These are phyloP conservation scores for Apiospora pterosperma DNA, from an alignment of 2,329 filamentous ascomycete genomes.

Conservation along the genomic window DNA sequence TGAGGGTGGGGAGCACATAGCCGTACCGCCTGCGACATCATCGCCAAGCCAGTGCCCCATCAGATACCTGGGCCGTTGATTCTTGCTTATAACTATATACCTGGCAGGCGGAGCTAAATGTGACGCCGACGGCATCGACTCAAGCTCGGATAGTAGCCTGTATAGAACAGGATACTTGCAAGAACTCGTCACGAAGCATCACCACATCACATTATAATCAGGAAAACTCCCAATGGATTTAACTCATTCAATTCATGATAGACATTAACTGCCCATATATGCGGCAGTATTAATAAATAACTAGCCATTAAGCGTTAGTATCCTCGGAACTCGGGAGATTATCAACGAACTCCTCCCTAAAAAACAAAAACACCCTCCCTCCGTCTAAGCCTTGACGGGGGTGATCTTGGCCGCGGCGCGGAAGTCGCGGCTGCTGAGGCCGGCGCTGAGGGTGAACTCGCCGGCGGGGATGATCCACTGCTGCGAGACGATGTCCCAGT, in stretches of 20 bases:
- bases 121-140: no score
- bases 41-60: no score
- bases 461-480: conserved; percentile 58
- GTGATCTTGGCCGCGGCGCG: not conserved
- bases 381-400: not conserved
- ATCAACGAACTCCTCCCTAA: not conserved
- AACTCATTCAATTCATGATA: not conserved
- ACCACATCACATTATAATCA: not conserved
- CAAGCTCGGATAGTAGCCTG: no score
- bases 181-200: not conserved
- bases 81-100: no score
- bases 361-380: not conserved
- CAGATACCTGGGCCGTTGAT: no score
- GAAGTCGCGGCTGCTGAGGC: conserved; percentile 18
- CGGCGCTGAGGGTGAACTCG: conserved; percentile 15
- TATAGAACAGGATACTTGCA: no score
- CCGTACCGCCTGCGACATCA: no score
- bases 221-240: not conserved
- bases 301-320: not conserved
- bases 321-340: not conserved
- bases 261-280: not conserved
- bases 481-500: conserved; percentile 75
- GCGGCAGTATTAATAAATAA: not conserved
- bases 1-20: no score
- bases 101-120: no score